Base-by-base conservation (phyloP, 257 asterid genomes). In the Fraxinus pennsylvanica region DNA sequence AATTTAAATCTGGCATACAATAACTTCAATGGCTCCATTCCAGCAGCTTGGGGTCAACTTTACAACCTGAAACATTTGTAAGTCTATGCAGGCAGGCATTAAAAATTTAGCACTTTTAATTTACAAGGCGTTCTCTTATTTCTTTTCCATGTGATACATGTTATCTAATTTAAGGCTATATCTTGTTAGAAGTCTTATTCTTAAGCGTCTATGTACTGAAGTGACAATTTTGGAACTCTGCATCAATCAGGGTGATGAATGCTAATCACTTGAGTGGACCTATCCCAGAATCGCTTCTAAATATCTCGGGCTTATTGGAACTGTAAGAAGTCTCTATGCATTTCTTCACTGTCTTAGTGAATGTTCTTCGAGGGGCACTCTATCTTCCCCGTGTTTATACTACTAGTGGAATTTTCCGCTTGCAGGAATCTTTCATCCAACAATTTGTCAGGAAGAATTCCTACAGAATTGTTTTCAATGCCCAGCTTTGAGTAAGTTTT, bases 371-470 rank as follows among this genome's bases (percentile, higher is more conserved):
- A 30, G 14, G 10, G 2, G 79, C n/a, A 9, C 71, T 69, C 1
- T 13, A 21, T 10, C 54, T 30, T 61, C 19, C 29, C 33, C 66
- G 17, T 43, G 30, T 50, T n/a, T 27, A 8, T 66, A 14, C 6
- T 29, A 43, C 41, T 52, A 25, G 14, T 29, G 54, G 54, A 61
- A 70, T 38, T 47, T 63, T 81, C 19, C 67, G 6, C 29, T 80
- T 74, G 73, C 84, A 94, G 98, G 89, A 97, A 94, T 82, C 91
- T 94, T 69, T 92, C 98, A 27, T 89, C 90, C 76, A 94, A 91
- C 80, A 77, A 86, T 74, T 88, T 94, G 80, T 86, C 87, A 41
- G 98, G 98, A 79, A 89, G 75, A 79, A 74, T 94, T 78, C 98
- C 98, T 13, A 75, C 68, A 70, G 73, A 83, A 38, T 79, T 94